A percentile compares a stretch with the other conserved stretches of the same genome.
These are phyloP conservation scores for Pleurotus salmoneostramineus DNA, from an alignment of 768 basidiomycete species.

Conservation along the genomic window DNA sequence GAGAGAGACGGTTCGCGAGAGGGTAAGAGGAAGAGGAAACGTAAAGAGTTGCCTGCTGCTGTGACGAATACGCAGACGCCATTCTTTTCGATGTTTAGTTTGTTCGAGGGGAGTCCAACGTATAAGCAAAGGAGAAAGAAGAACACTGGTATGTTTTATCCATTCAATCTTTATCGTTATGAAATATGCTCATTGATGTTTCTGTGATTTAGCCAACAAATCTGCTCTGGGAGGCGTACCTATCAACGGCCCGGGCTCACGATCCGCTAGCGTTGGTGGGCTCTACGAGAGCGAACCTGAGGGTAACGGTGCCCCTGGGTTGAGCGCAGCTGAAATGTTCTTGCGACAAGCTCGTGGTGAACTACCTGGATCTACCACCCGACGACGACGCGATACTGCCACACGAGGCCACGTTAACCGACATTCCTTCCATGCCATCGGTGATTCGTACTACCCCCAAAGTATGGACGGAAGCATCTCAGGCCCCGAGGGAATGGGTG, in stretches of 20 bases:
- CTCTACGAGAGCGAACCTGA: conserved; percentile 17
- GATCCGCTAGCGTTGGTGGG: conserved; percentile 16
- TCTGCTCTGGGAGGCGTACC: conserved; percentile 11
- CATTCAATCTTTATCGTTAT: not conserved
- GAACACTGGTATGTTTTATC: conserved; percentile 13
- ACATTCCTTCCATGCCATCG: conserved; percentile 2
- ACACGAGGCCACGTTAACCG: conserved; percentile 8
- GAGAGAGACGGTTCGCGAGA: not conserved
- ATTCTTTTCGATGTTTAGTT: conserved; percentile 64
- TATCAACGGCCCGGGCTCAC: conserved; percentile 8
- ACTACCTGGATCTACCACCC: conserved; percentile 25
- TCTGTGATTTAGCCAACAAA: not conserved
- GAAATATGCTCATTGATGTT: not conserved
- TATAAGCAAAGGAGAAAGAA: conserved; percentile 92
- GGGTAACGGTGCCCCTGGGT: conserved; percentile 17
- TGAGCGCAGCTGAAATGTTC: conserved; percentile 69
- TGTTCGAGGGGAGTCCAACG: conserved; percentile 79
- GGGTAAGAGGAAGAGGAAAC: conserved; percentile 5
- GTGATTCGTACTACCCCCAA: not conserved
- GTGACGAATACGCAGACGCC: conserved; percentile 43
- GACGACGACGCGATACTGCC: conserved; percentile 22
- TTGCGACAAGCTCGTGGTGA: conserved; percentile 57
- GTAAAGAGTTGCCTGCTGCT: conserved; percentile 12
- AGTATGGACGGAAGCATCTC: not conserved
- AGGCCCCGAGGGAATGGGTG: not conserved